These are phyloP conservation scores for Malus asiatica DNA, from an alignment of 306 rosid species.

Conservation along the genomic window DNA sequence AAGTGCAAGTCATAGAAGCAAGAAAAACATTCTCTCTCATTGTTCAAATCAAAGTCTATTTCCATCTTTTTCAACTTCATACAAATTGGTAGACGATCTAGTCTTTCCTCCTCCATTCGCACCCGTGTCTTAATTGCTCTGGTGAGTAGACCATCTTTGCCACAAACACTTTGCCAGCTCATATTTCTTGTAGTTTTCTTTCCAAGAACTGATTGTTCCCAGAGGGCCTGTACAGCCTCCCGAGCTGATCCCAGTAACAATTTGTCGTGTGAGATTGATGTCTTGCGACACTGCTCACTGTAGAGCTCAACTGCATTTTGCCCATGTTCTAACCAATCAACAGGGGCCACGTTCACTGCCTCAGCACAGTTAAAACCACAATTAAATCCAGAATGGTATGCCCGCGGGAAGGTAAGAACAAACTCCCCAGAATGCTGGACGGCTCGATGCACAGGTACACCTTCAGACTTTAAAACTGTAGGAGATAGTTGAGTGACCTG, in stretches of 20 bases:
- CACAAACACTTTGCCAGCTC: slow-evolving; percentile 60
- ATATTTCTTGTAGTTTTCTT: slow-evolving; percentile 40
- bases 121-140: slow-evolving; percentile 65
- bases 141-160: slow-evolving; percentile 75
- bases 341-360: slow-evolving; percentile 97
- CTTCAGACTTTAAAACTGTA: slow-evolving; percentile 82
- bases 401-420: slow-evolving; percentile 95
- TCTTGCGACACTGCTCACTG: slow-evolving; percentile 71
- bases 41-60: slow-evolving; percentile 47
- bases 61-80: slow-evolving; percentile 65
- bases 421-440: slow-evolving; percentile 83
- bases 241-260: slow-evolving; percentile 68
- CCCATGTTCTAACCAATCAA: slow-evolving; percentile 94
- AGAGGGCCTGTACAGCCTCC: slow-evolving; percentile 61
- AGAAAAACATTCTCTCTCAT: slow-evolving; percentile 79
- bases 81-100: slow-evolving; percentile 46
- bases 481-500: slow-evolving; percentile 98
- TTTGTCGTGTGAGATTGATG: slow-evolving; percentile 92
- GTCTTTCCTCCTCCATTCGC: slow-evolving; percentile 69
- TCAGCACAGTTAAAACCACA: slow-evolving; percentile 98
- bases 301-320: slow-evolving; percentile 91
- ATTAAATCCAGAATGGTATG: slow-evolving; percentile 92
- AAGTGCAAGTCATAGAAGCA: slow-evolving; percentile 87
- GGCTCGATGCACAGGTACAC: slow-evolving; percentile 75
- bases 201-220: slow-evolving; percentile 38